Evolutionary conservation across 331 rosid genomes (phyloP), one percentile per base, ranked within the genome.

Genomic region (Acacia pycnantha): DNA sequence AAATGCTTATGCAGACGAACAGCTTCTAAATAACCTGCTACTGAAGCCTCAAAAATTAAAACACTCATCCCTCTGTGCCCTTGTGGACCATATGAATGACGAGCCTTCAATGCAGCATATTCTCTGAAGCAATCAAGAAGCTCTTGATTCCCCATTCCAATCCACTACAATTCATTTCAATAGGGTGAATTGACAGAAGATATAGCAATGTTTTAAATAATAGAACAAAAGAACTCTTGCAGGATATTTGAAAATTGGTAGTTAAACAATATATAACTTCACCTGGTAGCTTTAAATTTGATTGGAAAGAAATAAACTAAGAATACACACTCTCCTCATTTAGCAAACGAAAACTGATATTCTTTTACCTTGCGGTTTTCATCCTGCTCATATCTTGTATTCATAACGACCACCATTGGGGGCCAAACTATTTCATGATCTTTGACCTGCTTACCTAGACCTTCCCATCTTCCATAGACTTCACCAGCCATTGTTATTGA

Each of bases 111-210:
- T 31, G 96, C 90, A 51, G 84, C 89, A 85, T 92, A 94, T 18
- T 76, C 56, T 14, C 79, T 41, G 82, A 94, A 94, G 85, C 83
- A 88, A 73, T 89, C 93, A 69, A 90, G 87, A 70, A 94, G 95
- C 82, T 92, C 97, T 82, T 89, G 94, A 68, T 86, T 94, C 41
- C 97, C 98, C 97, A 92, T 94, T 69, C 98, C 98, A 43, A 44
- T 73, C 98, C 97, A 92, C 97, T 89, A 43, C 82, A 87, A 84
- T 78, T 82, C 74, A 79, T 64, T 70, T 68, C 40, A 77, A n/a
- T 24, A 10, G 64, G 44, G 59, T 81, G 24, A 37, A 37, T 6
- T 37, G 41, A 37, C 41, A 37, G 41, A 37, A 37, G 41, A 37
- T 37, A 37, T 37, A 37, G 8, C 41, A 37, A 37, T 37, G 1